Evolutionary conservation across 495 filamentous ascomycete genomes (phyloP), one percentile per base, ranked within the genome.

Genomic region (Aspergillus hancockii): DNA sequence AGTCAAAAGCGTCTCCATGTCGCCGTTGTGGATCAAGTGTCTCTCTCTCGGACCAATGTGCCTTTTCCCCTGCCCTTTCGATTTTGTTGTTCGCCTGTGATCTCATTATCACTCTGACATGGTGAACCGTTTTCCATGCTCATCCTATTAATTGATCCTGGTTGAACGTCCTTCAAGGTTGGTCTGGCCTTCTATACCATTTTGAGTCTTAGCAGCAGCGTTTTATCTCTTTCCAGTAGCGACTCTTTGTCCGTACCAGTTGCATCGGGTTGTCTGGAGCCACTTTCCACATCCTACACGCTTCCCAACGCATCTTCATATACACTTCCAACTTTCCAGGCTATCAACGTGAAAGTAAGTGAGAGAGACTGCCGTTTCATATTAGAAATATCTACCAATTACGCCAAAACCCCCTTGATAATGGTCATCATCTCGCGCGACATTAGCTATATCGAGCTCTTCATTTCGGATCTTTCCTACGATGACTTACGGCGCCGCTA

Each of bases 91-190:
- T 32, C 18, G 50, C 8, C 47, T 57, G 61, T 64, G 62, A 64
- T 60, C 54, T 60, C 62, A 64, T 60, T n/a, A 28, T 53, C 58
- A 31, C 25, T 5, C 21, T 49, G 8, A 32, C n/a, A 22, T 4
- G 43, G 36, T 3, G 38, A 41, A n/a, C 25, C 45, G 21, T 47
- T 31, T 25, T 47, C 16, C 38, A 5, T 38, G 13, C 22, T 59
- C 34, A 22, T 53, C 49, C 32, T 54, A 18, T 54, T 54, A 40
- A 54, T 34, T 54, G 23, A 18, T 4, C 14, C 16, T 32, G 19
- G 8, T 23, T 22, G 43, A 23, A 47, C 43, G 19, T 4, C n/a
- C n/a, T 41, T 14, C 5, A 41, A 41, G 14, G 1, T 41, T 41
- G 14, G 13, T 41, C 12, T 41, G n/a, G 2, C 8, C 32, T 28